Conservation (phyloP, 164 flowering plant species). For the Vitis amurensis region DNA sequence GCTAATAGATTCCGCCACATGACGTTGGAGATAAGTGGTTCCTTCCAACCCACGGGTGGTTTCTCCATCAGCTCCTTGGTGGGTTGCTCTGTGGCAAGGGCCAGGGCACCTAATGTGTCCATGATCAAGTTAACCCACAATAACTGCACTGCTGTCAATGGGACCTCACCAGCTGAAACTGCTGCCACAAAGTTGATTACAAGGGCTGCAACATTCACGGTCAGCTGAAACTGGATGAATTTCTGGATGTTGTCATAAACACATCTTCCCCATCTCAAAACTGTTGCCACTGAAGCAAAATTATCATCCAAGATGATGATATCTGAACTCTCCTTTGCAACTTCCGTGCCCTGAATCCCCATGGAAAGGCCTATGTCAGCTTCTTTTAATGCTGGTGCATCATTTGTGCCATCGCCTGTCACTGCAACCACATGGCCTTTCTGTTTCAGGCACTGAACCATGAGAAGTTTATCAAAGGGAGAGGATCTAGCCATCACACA, state of each 20-base stretch:
- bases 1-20: slow-evolving; percentile 72
- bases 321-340: slow-evolving; percentile 73
- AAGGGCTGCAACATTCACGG: slow-evolving; percentile 61
- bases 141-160: slow-evolving; percentile 59
- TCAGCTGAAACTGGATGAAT: slow-evolving; percentile 77
- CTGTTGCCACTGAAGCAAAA: slow-evolving; percentile 52
- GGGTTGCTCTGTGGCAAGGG: slow-evolving; percentile 62
- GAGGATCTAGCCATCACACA: slow-evolving; percentile 76
- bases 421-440: slow-evolving; percentile 79
- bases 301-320: slow-evolving; percentile 65
- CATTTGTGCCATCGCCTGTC: slow-evolving; percentile 69
- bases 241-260: slow-evolving; percentile 70
- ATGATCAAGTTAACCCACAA: slow-evolving; percentile 79
- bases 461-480: slow-evolving; percentile 61
- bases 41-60: slow-evolving; percentile 50
- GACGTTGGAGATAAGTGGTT: slow-evolving; percentile 54
- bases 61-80: slow-evolving; percentile 56
- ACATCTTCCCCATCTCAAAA: slow-evolving; percentile 59
- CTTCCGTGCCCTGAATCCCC: slow-evolving; percentile 73
- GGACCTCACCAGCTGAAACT: slow-evolving; percentile 54
- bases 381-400: slow-evolving; percentile 58
- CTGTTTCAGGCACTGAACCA: slow-evolving; percentile 61
- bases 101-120: slow-evolving; percentile 70
- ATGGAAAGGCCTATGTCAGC: slow-evolving; percentile 67
- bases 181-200: slow-evolving; percentile 65